phyloP scores from a whole-genome alignment of 306 rosid genomes.

The Pterocarpus santalinus region DNA sequence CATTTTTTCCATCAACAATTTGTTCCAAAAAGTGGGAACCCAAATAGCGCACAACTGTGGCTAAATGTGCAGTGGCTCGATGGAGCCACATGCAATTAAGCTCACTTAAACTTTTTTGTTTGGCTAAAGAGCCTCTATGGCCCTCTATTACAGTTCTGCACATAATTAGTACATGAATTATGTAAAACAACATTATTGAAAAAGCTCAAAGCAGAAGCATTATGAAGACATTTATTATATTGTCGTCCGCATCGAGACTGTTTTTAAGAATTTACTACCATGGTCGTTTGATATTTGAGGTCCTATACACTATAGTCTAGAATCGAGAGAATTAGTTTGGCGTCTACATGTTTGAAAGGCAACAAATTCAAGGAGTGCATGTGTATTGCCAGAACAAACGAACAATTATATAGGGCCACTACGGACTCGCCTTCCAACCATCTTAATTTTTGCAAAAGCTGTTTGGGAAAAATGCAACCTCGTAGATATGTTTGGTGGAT shows the following conservation, averaged over 20 bases:
- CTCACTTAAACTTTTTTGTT: too few relatives aligned
- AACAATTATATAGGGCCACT: not conserved
- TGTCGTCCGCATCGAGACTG: not conserved
- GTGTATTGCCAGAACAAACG: not conserved
- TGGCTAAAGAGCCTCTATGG: not conserved
- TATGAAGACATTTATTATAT: not conserved
- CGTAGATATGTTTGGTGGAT: not conserved
- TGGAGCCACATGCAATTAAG: too few relatives aligned
- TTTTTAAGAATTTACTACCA: not conserved
- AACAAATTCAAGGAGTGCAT: not conserved
- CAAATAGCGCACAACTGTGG: not conserved
- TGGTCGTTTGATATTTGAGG: not conserved
- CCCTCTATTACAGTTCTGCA: not conserved
- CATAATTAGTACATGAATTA: too few relatives aligned
- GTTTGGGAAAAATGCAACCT: conserved; percentile 30
- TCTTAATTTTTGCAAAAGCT: not conserved
- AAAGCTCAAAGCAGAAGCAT: not conserved
- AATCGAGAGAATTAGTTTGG: not conserved
- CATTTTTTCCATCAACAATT: not conserved
- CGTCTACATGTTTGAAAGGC: not conserved
- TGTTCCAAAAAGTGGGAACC: not conserved
- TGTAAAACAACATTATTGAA: not conserved
- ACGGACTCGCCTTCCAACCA: not conserved
- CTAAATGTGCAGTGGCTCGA: too few relatives aligned
- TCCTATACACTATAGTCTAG: not conserved